Evolutionary conservation across 495 filamentous ascomycete species (phyloP).

Genomic region (Daldinia decipiens): DNA sequence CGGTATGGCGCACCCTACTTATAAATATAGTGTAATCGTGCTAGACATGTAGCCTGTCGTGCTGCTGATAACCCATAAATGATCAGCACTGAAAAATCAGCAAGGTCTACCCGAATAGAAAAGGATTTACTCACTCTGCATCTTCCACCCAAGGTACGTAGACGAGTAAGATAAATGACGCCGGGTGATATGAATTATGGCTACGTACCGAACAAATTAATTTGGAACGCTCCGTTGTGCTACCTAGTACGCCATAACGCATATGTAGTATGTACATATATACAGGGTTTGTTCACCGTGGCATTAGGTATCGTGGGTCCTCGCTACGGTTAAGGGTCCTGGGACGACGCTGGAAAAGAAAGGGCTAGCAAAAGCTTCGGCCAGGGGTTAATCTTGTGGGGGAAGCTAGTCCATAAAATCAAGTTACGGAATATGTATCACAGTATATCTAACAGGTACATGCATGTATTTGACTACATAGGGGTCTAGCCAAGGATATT

Average conservation of each 20-base stretch:
- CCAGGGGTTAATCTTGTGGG: neutral
- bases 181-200: neutral
- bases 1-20: slow-evolving; percentile 13
- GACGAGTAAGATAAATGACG: neutral
- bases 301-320: neutral
- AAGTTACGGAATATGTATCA: neutral
- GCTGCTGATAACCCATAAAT: neutral
- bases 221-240: neutral
- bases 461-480: neutral
- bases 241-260: slow-evolving; percentile 1
- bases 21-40: neutral
- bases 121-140: slow-evolving; percentile 26
- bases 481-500: neutral
- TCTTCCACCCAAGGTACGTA: slow-evolving; percentile 2
- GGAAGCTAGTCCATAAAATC: neutral
- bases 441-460: neutral
- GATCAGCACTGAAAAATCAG: slow-evolving; percentile 20
- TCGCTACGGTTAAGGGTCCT: neutral
- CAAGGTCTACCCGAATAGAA: neutral
- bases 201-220: neutral
- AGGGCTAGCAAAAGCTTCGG: neutral
- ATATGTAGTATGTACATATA: neutral
- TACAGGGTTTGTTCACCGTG: neutral
- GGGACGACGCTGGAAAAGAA: neutral
- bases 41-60: slow-evolving; percentile 1